phyloP scores from a whole-genome alignment of 495 filamentous ascomycete species.

The Neurospora africana region DNA sequence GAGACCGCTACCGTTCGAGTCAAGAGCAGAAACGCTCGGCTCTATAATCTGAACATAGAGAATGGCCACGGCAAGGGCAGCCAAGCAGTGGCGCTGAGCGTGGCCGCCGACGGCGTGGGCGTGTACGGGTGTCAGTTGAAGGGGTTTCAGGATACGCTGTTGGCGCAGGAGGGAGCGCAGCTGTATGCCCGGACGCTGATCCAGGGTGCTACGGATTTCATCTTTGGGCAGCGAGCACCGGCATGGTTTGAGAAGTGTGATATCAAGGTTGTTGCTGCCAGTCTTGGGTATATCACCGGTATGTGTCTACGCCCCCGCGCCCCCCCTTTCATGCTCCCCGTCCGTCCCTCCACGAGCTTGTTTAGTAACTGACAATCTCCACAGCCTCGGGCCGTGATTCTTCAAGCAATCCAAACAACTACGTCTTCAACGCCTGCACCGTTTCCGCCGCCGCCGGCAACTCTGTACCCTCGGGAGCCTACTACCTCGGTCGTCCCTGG shows the following conservation, averaged over 20 bases:
- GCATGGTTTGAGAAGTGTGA: slow-evolving; percentile 53
- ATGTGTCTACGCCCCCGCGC: not conserved
- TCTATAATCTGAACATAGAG: slow-evolving; percentile 54
- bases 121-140: slow-evolving; percentile 48
- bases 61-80: slow-evolving; percentile 45
- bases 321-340: not conserved
- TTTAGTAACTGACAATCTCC: not conserved
- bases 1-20: slow-evolving; percentile 46
- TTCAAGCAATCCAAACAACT: slow-evolving; percentile 42
- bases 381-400: slow-evolving; percentile 47
- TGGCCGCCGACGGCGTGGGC: slow-evolving; percentile 42
- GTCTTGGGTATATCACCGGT: slow-evolving; percentile 43
- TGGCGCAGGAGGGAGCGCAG: slow-evolving; percentile 48
- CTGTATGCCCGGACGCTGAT: slow-evolving; percentile 47
- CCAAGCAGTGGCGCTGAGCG: slow-evolving; percentile 51
- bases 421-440: slow-evolving; percentile 50
- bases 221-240: slow-evolving; percentile 51
- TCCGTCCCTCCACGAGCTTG: not conserved
- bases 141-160: slow-evolving; percentile 54
- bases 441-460: slow-evolving; percentile 37
- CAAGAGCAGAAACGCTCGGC: slow-evolving; percentile 35
- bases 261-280: slow-evolving; percentile 41
- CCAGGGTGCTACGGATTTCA: slow-evolving; percentile 53
- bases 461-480: slow-evolving; percentile 37
- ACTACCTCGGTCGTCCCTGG: slow-evolving; percentile 61